Conservation (phyloP, 2,329 filamentous ascomycete species). For the Microcyclosporella mali region DNA sequence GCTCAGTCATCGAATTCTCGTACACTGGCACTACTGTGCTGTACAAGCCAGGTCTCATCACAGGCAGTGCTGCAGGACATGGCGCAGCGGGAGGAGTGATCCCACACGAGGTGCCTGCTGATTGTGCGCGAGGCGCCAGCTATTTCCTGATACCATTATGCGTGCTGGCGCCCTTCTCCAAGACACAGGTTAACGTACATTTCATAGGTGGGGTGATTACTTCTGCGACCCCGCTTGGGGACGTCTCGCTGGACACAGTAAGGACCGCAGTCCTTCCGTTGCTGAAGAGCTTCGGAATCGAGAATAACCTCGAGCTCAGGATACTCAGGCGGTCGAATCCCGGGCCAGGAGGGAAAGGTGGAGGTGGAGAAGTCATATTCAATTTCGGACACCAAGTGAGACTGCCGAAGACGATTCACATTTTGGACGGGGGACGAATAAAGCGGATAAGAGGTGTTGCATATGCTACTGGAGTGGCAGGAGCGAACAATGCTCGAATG, state of each 20-base stretch:
- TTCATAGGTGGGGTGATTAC: conserved; percentile 94
- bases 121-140: conserved; percentile 72
- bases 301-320: conserved; percentile 74
- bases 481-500: conserved; percentile 90
- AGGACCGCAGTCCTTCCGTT: conserved; percentile 86
- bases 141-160: conserved; percentile 90
- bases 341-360: conserved; percentile 67
- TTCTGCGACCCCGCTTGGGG: conserved; percentile 71
- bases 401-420: conserved; percentile 86
- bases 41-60: conserved; percentile 88
- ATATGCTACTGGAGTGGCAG: conserved; percentile 85
- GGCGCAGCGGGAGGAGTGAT: conserved; percentile 71
- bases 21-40: conserved; percentile 91
- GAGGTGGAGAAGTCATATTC: conserved; percentile 87
- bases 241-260: conserved; percentile 88
- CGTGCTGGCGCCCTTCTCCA: conserved; percentile 86
- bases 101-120: conserved; percentile 70
- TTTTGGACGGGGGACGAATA: conserved; percentile 75
- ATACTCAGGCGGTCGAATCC: conserved; percentile 75
- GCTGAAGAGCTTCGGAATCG: conserved; percentile 85
- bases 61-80: conserved; percentile 69
- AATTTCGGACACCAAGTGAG: conserved; percentile 90
- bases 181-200: conserved; percentile 80
- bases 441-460: conserved; percentile 88
- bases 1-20: conserved; percentile 88